Base-by-base conservation (phyloP, 1,284 basidiomycete species). In the Sanghuangporus weigelae region DNA sequence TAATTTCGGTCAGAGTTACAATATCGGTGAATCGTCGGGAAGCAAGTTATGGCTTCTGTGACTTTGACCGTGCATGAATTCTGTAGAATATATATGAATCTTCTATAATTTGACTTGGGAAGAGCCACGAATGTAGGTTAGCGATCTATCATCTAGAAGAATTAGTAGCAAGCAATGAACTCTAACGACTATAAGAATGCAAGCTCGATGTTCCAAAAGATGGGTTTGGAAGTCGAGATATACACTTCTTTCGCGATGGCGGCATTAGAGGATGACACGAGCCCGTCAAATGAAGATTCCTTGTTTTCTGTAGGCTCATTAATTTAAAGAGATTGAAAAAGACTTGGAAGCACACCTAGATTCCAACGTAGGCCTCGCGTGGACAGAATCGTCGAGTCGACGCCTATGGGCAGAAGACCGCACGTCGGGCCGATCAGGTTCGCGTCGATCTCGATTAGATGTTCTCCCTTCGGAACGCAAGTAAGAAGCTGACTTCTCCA, bases 201-300 rank as follows among this genome's bases (percentile, higher is more conserved):
- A 19, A 65, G 63, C 71, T 94, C 93, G 56, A 84, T 84, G 19
- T 89, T 92, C 95, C 95, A 99, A 82, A 93, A 91, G 40, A 98
- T 88, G 0, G 94, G 91, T 63, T 81, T 84, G 26, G 89, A 84
- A 0, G 95, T 98, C 70, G 84, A 83, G 57, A 98, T 77, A 68
- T 80, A 84, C 11, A 96, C 88, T 66, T 89, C 81, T 6, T 80
- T 79, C 0, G 85, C 85, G 0, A 92, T 72, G 1, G 98, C 78
- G 69, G 96, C 93, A 71, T 98, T 99, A 0, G 94, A 96, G 0
- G 95, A 96, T 0, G 95, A 97, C 0, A 99, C 75, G 23, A 92
- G 71, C 0, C 92, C 91, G 51, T 89, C 86, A 64, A 97, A 90
- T 0, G 87, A 90, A 0, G 93, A 95, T 62, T 79, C 76, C 60